Percentiles rank a stretch among this genome's conserved stretches.
phyloP scores from a whole-genome alignment of 1,284 basidiomycete species.

The Fomitopsis pinicola region DNA sequence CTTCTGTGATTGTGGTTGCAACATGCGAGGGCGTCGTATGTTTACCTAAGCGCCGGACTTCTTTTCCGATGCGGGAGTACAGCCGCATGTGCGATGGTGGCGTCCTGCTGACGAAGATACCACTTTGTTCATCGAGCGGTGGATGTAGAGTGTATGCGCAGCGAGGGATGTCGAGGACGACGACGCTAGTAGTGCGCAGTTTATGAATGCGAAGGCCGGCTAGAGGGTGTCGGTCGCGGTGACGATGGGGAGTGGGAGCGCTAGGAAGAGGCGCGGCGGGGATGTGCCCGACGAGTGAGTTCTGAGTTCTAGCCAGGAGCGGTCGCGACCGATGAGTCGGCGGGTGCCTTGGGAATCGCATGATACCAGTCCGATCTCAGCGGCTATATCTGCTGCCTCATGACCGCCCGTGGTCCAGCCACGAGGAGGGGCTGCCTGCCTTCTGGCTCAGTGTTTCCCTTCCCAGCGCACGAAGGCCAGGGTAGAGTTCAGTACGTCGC shows the following conservation, averaged over 20 bases:
- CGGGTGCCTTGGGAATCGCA: constrained; percentile 25
- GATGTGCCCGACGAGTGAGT: not conserved
- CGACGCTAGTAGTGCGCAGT: not conserved
- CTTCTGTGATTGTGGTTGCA: constrained; percentile 16
- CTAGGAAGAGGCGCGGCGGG: not conserved
- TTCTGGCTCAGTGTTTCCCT: constrained; percentile 9
- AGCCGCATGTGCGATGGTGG: not conserved
- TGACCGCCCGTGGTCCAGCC: constrained; percentile 17
- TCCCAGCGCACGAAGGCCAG: constrained; percentile 10
- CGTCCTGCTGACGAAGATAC: not conserved
- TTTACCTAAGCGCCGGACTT: constrained; percentile 25
- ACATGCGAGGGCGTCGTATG: constrained; percentile 21
- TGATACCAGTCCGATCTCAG: constrained; percentile 30
- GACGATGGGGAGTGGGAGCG: not conserved
- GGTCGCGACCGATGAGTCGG: constrained; percentile 11
- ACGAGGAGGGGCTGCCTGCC: constrained; percentile 16
- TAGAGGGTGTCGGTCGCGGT: not conserved
- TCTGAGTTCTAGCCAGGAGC: constrained; percentile 11
- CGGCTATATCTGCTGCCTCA: constrained; percentile 28
- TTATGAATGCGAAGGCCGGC: not conserved
- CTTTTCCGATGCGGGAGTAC: constrained; percentile 2
- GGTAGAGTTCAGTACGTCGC: constrained; percentile 4
- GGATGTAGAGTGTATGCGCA: not conserved
- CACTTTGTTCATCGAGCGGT: not conserved
- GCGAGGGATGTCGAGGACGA: not conserved